Evolutionary conservation across 2,329 filamentous ascomycete genomes (phyloP).

Genomic region (Nemania bipapillata): DNA sequence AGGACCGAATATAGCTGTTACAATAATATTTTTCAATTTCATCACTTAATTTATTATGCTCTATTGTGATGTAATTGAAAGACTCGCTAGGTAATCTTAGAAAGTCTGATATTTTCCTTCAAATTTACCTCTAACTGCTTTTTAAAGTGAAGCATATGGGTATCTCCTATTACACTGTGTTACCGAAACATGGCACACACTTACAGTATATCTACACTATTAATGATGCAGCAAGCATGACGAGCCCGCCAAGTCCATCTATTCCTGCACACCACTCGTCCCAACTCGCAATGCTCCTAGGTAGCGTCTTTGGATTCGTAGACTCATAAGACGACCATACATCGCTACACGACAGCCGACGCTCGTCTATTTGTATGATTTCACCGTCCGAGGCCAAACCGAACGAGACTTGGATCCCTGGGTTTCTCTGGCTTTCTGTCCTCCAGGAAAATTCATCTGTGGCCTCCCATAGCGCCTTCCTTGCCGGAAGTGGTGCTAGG

Average conservation of each 20-base stretch:
- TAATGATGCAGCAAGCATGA: slow-evolving; percentile 58
- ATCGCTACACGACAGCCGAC: not conserved
- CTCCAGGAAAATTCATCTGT: not conserved
- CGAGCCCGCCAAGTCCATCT: slow-evolving; percentile 58
- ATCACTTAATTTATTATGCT: no score
- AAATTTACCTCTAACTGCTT: no score
- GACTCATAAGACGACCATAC: not conserved
- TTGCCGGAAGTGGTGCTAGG: not conserved
- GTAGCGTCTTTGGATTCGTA: not conserved
- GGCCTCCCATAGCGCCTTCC: not conserved
- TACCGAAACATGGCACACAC: no score
- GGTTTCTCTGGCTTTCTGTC: not conserved
- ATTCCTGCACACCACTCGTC: slow-evolving; percentile 48
- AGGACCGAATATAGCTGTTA: no score
- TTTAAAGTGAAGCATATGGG: no score
- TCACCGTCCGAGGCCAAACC: not conserved
- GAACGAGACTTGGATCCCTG: not conserved
- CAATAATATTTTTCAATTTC: no score
- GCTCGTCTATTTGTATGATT: not conserved
- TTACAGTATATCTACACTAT: slow-evolving; percentile 12
- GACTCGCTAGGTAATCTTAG: no score
- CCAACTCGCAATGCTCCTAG: not conserved
- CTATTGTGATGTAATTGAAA: no score
- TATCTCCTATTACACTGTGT: no score
- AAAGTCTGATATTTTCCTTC: no score